Conservation (phyloP, 108 stramenopile species). For the Cyclotella atomus region DNA sequence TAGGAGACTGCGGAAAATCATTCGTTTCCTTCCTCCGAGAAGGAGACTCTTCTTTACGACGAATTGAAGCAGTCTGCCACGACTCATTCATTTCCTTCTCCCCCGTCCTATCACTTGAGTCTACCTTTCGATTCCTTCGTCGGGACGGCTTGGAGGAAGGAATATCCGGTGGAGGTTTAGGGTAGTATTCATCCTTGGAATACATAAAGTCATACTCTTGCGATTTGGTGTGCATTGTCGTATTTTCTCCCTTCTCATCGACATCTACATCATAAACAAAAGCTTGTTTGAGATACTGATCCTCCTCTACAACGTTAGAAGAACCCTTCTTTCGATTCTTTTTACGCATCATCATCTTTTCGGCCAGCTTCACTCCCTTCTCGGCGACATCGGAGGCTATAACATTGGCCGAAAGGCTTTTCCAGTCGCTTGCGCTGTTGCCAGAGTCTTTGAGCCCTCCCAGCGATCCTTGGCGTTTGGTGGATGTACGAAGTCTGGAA, state of each 20-base stretch:
- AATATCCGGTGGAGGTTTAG: neutral
- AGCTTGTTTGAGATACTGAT: neutral
- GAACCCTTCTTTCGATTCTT: neutral
- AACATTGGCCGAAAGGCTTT: neutral
- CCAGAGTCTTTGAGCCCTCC: neutral
- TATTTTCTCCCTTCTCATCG: neutral
- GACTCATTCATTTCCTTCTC: neutral
- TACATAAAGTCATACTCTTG: no score
- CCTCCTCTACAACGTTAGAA: neutral
- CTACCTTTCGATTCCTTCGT: neutral
- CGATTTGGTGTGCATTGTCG: neutral
- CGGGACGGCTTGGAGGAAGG: neutral
- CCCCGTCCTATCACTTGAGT: neutral
- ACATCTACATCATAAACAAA: conserved; percentile 2
- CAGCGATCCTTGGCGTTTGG: neutral
- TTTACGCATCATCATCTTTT: conserved; percentile 3
- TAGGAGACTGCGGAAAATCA: neutral
- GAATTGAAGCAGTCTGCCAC: neutral
- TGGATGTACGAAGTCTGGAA: neutral
- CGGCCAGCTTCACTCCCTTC: neutral
- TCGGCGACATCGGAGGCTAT: neutral
- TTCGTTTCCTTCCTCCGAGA: neutral
- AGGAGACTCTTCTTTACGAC: neutral
- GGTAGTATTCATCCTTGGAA: no score
- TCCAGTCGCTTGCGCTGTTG: neutral